Conservation (phyloP, 148 eudicot genomes). For the Amaranthus cruentus region DNA sequence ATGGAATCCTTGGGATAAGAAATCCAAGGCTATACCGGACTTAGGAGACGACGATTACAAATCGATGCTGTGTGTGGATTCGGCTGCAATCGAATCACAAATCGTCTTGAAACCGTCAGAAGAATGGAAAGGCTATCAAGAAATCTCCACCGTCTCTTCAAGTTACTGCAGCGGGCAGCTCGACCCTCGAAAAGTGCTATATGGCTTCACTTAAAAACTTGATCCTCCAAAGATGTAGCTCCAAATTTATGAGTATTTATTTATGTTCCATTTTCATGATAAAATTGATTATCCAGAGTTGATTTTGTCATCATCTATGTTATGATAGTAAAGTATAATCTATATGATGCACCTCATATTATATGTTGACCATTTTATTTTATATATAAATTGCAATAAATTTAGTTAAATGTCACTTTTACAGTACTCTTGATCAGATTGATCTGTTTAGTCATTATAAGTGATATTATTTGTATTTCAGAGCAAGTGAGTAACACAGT, state of each 20-base stretch:
- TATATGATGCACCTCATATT: too few species aligned
- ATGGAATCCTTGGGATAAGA: conserved; percentile 97
- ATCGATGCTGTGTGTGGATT: conserved; percentile 72
- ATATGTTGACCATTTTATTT: too few species aligned
- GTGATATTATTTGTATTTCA: too few species aligned
- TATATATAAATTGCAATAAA: too few species aligned
- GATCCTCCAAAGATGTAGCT: neutral
- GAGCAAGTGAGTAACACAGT: too few species aligned
- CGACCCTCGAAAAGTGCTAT: conserved; percentile 67
- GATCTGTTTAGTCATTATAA: too few species aligned
- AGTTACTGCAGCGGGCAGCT: conserved; percentile 89
- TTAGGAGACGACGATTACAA: conserved; percentile 79
- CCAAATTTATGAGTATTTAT: neutral
- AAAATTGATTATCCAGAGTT: neutral
- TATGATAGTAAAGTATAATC: neutral
- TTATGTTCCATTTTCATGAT: conserved; percentile 8
- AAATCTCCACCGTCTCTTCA: conserved; percentile 68
- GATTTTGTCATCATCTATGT: neutral
- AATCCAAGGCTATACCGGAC: conserved; percentile 62
- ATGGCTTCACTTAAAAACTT: conserved; percentile 33
- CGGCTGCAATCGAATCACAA: conserved; percentile 63
- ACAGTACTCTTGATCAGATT: too few species aligned
- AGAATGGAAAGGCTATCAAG: conserved; percentile 82
- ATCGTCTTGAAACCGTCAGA: conserved; percentile 63
- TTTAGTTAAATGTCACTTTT: too few species aligned